Conservation (phyloP, 805 yeast genomes). For the Starmerella geochares region DNA sequence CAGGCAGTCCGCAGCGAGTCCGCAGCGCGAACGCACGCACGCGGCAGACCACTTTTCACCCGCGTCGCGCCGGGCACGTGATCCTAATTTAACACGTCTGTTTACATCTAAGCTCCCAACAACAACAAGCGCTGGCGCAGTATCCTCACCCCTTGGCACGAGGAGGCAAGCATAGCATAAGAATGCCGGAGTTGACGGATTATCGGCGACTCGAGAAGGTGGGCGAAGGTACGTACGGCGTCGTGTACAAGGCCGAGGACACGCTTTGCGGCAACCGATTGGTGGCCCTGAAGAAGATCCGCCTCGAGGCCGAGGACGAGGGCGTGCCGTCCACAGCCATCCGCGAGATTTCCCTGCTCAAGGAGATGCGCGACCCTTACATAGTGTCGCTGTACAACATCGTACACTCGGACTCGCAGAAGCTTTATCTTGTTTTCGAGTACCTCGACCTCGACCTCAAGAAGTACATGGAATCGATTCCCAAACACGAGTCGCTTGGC, state of each 20-base stretch:
- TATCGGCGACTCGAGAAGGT: conserved; percentile 91
- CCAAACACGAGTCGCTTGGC: conserved; percentile 82
- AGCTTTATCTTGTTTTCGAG: conserved; percentile 86
- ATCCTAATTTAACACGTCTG: conserved; percentile 2
- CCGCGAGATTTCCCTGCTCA: conserved; percentile 85
- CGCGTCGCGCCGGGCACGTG: conserved; percentile 6
- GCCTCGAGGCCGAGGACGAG: conserved; percentile 92
- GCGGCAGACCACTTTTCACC: too few relatives aligned
- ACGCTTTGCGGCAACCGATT: conserved; percentile 80
- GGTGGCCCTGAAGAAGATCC: conserved; percentile 90
- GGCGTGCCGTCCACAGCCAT: conserved; percentile 99
- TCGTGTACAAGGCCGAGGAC: conserved; percentile 92
- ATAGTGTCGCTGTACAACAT: conserved; percentile 86
- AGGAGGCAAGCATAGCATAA: background rate
- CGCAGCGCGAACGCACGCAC: too few relatives aligned
- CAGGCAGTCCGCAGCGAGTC: too few relatives aligned
- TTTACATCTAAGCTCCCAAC: conserved; percentile 8
- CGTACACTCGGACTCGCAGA: conserved; percentile 88
- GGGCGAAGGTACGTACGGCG: conserved; percentile 97
- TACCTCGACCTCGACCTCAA: conserved; percentile 88
- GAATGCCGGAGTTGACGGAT: conserved; percentile 80
- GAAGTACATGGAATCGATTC: conserved; percentile 92
- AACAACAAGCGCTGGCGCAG: conserved; percentile 2
- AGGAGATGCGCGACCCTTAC: conserved; percentile 87
- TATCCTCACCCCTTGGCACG: conserved; percentile 7